These are phyloP conservation scores for Royoungia palumana DNA, from an alignment of 768 basidiomycete genomes.

Conservation along the genomic window DNA sequence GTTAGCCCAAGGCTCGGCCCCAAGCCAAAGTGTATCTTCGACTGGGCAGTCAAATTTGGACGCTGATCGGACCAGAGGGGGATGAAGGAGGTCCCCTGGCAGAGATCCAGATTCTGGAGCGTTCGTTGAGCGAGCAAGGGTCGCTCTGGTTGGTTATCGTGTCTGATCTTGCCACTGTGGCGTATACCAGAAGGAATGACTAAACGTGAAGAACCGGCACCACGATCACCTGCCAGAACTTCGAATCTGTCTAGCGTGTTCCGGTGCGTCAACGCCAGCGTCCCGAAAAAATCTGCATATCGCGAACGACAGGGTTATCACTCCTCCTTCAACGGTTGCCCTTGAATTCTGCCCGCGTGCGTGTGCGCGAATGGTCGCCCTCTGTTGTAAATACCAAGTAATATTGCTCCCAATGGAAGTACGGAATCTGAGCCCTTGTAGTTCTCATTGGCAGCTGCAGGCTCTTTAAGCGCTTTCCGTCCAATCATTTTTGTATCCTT, in stretches of 20 bases:
- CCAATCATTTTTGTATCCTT: not conserved
- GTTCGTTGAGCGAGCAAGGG: constrained; percentile 32
- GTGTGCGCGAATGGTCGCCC: constrained; percentile 34
- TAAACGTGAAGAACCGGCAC: too few species aligned
- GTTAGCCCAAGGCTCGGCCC: too few species aligned
- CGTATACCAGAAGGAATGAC: too few species aligned
- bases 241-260: too few species aligned
- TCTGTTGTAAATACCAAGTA: constrained; percentile 32
- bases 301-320: too few species aligned
- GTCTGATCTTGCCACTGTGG: too few species aligned
- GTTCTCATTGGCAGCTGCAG: too few species aligned
- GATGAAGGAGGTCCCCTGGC: constrained; percentile 54
- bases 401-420: constrained; percentile 19
- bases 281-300: too few species aligned
- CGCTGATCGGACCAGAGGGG: constrained; percentile 57
- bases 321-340: constrained; percentile 8
- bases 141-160: too few species aligned
- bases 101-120: constrained; percentile 47
- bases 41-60: constrained; percentile 41
- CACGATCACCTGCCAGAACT: too few species aligned
- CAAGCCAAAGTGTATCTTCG: constrained; percentile 38
- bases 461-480: too few species aligned
- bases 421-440: constrained; percentile 32
- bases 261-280: too few species aligned
- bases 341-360: constrained; percentile 38